phyloP scores from a whole-genome alignment of 148 eudicot species.

The Vaccinium myrtillus region DNA sequence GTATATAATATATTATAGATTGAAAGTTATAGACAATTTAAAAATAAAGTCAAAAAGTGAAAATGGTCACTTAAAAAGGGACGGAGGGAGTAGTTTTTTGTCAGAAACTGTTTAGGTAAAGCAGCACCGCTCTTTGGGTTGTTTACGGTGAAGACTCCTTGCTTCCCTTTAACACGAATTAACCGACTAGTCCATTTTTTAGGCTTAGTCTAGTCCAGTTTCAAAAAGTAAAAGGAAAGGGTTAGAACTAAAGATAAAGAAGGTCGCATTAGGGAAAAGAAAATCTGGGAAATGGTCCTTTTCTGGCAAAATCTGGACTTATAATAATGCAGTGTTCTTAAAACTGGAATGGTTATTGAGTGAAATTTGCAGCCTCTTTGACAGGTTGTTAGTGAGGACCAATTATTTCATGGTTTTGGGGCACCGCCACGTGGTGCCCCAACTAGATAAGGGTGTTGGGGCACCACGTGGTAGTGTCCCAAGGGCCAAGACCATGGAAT shows the following conservation, averaged over 20 bases:
- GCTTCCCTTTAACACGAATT: not conserved
- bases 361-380: not conserved
- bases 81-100: not conserved
- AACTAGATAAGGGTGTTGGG: no score
- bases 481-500: no score
- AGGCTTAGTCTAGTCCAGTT: not conserved
- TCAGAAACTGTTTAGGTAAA: not conserved
- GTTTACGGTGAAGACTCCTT: not conserved
- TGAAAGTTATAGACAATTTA: no score
- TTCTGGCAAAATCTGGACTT: no score
- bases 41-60: no score
- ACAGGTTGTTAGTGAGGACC: not conserved
- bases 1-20: no score
- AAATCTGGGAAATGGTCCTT: no score
- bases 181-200: not conserved
- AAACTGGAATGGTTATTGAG: not conserved
- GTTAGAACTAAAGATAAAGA: not conserved
- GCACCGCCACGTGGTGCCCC: no score
- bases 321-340: not conserved
- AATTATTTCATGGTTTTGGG: no score
- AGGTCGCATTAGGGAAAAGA: no score
- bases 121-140: constrained; percentile 3
- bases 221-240: not conserved
- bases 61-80: no score
- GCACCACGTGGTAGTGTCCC: no score